These are phyloP conservation scores for Rhizomucor pusillus DNA, from an alignment of 371 early-diverging fungal species.

Conservation along the genomic window DNA sequence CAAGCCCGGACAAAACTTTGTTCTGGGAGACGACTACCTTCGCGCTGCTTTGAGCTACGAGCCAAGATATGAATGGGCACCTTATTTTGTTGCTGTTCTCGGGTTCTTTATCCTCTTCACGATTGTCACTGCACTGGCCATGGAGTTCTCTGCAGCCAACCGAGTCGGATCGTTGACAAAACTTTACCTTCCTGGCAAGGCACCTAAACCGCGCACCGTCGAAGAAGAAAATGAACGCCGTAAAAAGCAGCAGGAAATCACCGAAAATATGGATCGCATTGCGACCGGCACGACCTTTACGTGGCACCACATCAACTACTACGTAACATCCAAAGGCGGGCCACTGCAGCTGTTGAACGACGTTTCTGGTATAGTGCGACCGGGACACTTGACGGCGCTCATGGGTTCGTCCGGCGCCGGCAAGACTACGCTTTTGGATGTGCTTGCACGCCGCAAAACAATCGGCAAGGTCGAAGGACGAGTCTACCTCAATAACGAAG, in stretches of 20 bases:
- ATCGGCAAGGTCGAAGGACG: slow-evolving; percentile 70
- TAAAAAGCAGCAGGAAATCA: slow-evolving; percentile 23
- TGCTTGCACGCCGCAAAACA: slow-evolving; percentile 73
- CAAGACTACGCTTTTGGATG: slow-evolving; percentile 83
- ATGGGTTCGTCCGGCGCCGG: slow-evolving; percentile 86
- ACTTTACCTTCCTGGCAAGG: slow-evolving; percentile 36
- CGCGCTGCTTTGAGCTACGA: slow-evolving; percentile 29
- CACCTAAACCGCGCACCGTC: slow-evolving; percentile 16
- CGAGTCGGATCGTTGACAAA: slow-evolving; percentile 44
- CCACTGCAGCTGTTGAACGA: slow-evolving; percentile 46
- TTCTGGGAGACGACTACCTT: slow-evolving; percentile 56
- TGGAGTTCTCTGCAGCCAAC: slow-evolving; percentile 40
- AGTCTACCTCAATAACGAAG: slow-evolving; percentile 56
- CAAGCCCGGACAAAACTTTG: slow-evolving; percentile 39
- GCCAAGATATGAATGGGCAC: slow-evolving; percentile 44
- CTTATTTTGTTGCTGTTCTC: slow-evolving; percentile 46
- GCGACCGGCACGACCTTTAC: slow-evolving; percentile 45
- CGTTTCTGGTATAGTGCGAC: slow-evolving; percentile 52
- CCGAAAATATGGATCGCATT: slow-evolving; percentile 24
- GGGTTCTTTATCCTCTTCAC: slow-evolving; percentile 44
- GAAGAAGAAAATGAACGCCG: slow-evolving; percentile 23
- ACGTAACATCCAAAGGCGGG: slow-evolving; percentile 50
- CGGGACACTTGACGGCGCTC: slow-evolving; percentile 72
- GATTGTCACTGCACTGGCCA: slow-evolving; percentile 26
- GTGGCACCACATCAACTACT: slow-evolving; percentile 51